These are phyloP conservation scores for Pulveroboletus ravenelii DNA, from an alignment of 768 basidiomycete genomes.

Conservation along the genomic window DNA sequence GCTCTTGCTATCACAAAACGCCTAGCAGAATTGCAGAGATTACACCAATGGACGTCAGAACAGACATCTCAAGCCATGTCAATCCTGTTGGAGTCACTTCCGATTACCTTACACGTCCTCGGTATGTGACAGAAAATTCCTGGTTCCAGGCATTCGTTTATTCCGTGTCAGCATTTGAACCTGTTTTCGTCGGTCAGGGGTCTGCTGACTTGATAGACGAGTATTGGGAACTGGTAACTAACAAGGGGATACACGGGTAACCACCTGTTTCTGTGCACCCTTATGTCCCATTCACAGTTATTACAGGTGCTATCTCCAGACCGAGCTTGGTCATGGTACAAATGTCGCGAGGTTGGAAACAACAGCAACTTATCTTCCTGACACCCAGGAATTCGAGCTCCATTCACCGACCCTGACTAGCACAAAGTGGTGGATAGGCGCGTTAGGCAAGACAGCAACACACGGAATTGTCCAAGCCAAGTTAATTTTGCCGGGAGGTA, in stretches of 20 bases:
- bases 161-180: constrained; percentile 47
- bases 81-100: constrained; percentile 48
- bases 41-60: constrained; percentile 47
- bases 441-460: constrained; percentile 64
- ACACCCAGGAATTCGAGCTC: constrained; percentile 65
- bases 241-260: constrained; percentile 56
- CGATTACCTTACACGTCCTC: constrained; percentile 40
- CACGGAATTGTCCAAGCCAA: constrained; percentile 76
- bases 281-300: not conserved
- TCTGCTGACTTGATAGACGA: constrained; percentile 48
- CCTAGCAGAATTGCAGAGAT: constrained; percentile 53
- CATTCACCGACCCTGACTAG: constrained; percentile 72
- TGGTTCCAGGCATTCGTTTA: constrained; percentile 25
- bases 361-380: constrained; percentile 68
- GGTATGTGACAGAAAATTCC: constrained; percentile 21
- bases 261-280: not conserved
- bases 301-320: constrained; percentile 65
- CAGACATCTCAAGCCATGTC: constrained; percentile 45
- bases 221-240: constrained; percentile 46
- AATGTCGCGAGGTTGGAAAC: constrained; percentile 69
- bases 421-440: constrained; percentile 82
- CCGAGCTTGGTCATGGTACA: constrained; percentile 75
- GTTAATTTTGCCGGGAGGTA: constrained; percentile 56
- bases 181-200: constrained; percentile 61
- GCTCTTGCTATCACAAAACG: constrained; percentile 52